Evolutionary conservation across 352 stramenopile species (phyloP).

Genomic region (Globisporangium viniferum): DNA sequence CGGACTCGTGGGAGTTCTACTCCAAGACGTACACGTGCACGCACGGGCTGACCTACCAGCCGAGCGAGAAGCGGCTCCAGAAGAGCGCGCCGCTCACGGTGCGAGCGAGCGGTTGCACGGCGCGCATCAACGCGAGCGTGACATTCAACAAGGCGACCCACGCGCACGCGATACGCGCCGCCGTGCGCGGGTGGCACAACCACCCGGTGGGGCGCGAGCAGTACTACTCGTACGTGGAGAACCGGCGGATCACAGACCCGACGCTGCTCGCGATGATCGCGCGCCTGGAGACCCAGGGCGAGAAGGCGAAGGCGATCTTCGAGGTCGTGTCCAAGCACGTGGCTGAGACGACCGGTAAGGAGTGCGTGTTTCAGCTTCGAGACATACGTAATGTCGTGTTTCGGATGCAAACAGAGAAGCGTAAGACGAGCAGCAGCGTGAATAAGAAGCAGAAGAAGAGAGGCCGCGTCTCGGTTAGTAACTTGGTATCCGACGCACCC

Average conservation of each 20-base stretch:
- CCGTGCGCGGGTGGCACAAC: constrained; percentile 3
- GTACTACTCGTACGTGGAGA: constrained; percentile 8
- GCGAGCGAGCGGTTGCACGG: constrained; percentile 5
- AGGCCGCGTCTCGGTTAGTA: not conserved
- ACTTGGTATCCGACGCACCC: not conserved
- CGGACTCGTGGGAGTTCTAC: constrained; percentile 6
- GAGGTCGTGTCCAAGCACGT: not conserved
- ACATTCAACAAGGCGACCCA: not conserved
- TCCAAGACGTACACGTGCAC: constrained; percentile 4
- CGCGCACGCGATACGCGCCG: not conserved
- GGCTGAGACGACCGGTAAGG: not conserved
- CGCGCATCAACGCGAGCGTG: constrained; percentile 6
- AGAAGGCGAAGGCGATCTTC: not conserved
- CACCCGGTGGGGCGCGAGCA: not conserved
- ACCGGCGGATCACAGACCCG: constrained; percentile 5
- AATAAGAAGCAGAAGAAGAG: not conserved
- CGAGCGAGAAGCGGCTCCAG: not conserved
- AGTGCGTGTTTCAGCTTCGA: not conserved
- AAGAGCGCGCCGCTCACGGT: not conserved
- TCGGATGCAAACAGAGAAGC: not conserved
- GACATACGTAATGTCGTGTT: not conserved
- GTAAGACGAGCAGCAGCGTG: not conserved
- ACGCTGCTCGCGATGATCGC: not conserved
- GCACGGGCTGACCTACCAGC: not conserved
- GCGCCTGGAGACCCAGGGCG: not conserved